Conservation (phyloP, 2,329 filamentous ascomycete genomes). For the Colletotrichum tabaci region DNA sequence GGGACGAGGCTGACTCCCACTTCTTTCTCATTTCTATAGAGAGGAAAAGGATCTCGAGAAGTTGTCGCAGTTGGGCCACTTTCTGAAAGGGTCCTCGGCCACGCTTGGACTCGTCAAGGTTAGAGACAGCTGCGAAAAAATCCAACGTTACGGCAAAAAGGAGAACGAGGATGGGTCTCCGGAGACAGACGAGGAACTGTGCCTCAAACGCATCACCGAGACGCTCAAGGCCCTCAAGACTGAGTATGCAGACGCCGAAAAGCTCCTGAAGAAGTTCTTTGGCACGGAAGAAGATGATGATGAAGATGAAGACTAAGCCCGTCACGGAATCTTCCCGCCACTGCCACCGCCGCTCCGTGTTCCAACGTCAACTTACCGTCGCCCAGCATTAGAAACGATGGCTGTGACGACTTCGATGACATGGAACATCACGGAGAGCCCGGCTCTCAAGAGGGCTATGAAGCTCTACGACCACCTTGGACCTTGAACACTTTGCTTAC, state of each 20-base stretch:
- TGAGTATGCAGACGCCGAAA: conserved; percentile 83
- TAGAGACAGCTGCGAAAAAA: conserved; percentile 94
- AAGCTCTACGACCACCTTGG: conserved; percentile 24
- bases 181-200: conserved; percentile 77
- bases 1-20: conserved; percentile 34
- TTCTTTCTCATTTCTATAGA: conserved; percentile 60
- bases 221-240: conserved; percentile 80
- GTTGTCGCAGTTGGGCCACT: conserved; percentile 90
- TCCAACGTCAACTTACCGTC: conserved; percentile 22
- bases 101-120: conserved; percentile 93
- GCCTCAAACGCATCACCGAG: conserved; percentile 78
- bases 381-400: conserved; percentile 53
- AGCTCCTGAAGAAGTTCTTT: conserved; percentile 78
- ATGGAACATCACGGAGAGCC: conserved; percentile 36
- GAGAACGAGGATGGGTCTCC: conserved; percentile 83
- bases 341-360: conserved; percentile 34
- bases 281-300: conserved; percentile 43
- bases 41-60: conserved; percentile 76
- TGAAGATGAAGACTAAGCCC: conserved; percentile 43
- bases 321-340: conserved; percentile 37
- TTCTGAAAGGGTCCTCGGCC: conserved; percentile 96
- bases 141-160: conserved; percentile 90
- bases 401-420: conserved; percentile 47
- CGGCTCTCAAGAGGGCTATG: conserved; percentile 1
- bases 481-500: conserved; percentile 36